Conservation (phyloP, 495 filamentous ascomycete species). For the Penicillium longicatenatum region DNA sequence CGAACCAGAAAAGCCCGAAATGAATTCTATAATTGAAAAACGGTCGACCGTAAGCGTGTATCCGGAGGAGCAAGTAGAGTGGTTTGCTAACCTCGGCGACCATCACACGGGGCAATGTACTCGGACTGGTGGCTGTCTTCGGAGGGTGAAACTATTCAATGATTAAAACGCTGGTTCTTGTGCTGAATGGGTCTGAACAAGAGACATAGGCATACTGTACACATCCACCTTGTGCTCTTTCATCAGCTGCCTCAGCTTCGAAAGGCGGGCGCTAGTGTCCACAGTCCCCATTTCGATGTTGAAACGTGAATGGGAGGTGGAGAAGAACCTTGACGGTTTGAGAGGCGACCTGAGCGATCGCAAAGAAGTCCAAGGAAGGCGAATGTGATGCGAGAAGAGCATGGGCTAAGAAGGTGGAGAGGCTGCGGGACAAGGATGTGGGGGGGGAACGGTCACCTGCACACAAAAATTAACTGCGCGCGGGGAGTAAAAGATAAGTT, state of each 20-base stretch:
- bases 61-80: conserved; percentile 2
- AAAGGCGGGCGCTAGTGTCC: conserved; percentile 76
- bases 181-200: not conserved
- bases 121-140: conserved; percentile 98
- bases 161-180: conserved; percentile 16
- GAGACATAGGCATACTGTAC: conserved; percentile 70
- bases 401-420: conserved; percentile 31
- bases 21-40: conserved; percentile 60
- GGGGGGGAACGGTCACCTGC: not conserved
- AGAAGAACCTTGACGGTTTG: conserved; percentile 38
- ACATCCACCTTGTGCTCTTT: conserved; percentile 82
- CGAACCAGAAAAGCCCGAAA: conserved; percentile 94
- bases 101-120: conserved; percentile 95
- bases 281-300: conserved; percentile 77
- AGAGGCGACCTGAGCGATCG: conserved; percentile 34
- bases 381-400: conserved; percentile 43
- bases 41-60: not conserved
- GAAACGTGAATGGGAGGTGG: conserved; percentile 37
- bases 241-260: conserved; percentile 83
- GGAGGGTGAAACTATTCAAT: conserved; percentile 79
- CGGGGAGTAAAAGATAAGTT: conserved; percentile 1
- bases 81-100: conserved; percentile 66
- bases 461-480: not conserved
- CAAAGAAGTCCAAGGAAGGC: conserved; percentile 37
- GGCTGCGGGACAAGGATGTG: conserved; percentile 1